Conservation (phyloP, 2,329 filamentous ascomycete genomes). For the Fusarium drepaniforme region DNA sequence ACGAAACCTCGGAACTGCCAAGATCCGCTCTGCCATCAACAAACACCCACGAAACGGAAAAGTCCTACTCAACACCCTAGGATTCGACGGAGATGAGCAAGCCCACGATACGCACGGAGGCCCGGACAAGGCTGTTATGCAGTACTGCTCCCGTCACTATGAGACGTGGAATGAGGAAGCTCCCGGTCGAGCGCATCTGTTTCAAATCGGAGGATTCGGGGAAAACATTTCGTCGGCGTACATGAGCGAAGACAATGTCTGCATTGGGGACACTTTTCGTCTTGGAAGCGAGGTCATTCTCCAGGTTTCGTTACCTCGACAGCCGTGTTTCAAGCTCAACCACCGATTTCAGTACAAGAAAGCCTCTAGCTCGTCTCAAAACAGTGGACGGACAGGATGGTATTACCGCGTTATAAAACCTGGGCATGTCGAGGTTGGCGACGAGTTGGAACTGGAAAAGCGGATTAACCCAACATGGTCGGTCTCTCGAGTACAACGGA, state of each 20-base stretch:
- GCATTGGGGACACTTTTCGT: slow-evolving; percentile 30
- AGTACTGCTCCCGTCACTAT: slow-evolving; percentile 33
- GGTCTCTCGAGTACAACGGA: slow-evolving; percentile 17
- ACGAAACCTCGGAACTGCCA: slow-evolving; percentile 24
- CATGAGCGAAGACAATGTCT: slow-evolving; percentile 34
- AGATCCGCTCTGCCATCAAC: slow-evolving; percentile 35
- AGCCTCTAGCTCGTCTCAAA: slow-evolving; percentile 20
- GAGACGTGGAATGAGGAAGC: slow-evolving; percentile 28
- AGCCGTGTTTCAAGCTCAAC: slow-evolving; percentile 38
- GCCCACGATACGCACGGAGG: slow-evolving; percentile 29
- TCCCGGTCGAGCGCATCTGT: slow-evolving; percentile 22
- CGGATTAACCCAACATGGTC: slow-evolving; percentile 25
- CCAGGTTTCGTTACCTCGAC: slow-evolving; percentile 31
- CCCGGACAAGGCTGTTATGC: slow-evolving; percentile 30
- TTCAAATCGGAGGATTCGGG: slow-evolving; percentile 31
- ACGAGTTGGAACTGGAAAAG: slow-evolving; percentile 12
- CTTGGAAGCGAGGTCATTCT: slow-evolving; percentile 23
- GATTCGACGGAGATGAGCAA: slow-evolving; percentile 33
- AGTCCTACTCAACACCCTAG: slow-evolving; percentile 17
- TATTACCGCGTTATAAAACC: slow-evolving; percentile 31
- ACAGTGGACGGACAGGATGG: slow-evolving; percentile 30
- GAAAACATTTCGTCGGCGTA: slow-evolving; percentile 27
- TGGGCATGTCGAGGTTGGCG: slow-evolving; percentile 14
- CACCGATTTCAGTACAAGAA: slow-evolving; percentile 36
- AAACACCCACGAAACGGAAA: slow-evolving; percentile 28